These are phyloP conservation scores for Neurospora sp. DNA, from an alignment of 495 filamentous ascomycete species.

Conservation along the genomic window DNA sequence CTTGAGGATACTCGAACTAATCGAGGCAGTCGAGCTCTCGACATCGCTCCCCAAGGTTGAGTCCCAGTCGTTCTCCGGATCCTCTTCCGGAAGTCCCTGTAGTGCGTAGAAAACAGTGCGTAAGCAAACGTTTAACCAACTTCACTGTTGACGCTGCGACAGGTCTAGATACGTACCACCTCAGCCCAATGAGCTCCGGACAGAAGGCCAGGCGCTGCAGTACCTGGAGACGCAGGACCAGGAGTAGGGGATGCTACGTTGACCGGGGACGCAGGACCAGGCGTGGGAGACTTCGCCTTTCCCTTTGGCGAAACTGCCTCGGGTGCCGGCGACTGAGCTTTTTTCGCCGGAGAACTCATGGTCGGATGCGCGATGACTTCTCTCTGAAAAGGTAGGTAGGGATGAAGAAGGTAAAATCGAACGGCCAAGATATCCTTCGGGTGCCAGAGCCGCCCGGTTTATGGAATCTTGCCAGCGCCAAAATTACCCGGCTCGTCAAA, in stretches of 20 bases:
- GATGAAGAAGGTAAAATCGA: background rate
- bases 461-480: background rate
- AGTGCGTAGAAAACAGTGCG: background rate
- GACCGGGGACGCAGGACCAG: background rate
- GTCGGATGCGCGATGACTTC: background rate
- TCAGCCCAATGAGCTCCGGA: constrained; percentile 5
- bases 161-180: background rate
- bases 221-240: background rate
- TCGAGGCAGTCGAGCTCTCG: constrained; percentile 30
- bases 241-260: background rate
- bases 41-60: constrained; percentile 27
- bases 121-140: background rate
- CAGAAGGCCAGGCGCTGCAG: background rate
- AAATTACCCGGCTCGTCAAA: background rate
- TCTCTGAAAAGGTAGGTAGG: background rate
- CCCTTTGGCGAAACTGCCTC: background rate
- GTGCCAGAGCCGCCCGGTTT: background rate
- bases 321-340: background rate
- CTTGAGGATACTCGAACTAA: constrained; percentile 33
- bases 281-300: background rate
- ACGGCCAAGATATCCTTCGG: background rate
- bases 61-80: constrained; percentile 22
- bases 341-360: background rate
- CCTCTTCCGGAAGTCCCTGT: background rate
- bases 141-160: background rate